These are phyloP conservation scores for Fusarium ambrosium DNA, from an alignment of 2,329 filamentous ascomycete genomes.

Conservation along the genomic window DNA sequence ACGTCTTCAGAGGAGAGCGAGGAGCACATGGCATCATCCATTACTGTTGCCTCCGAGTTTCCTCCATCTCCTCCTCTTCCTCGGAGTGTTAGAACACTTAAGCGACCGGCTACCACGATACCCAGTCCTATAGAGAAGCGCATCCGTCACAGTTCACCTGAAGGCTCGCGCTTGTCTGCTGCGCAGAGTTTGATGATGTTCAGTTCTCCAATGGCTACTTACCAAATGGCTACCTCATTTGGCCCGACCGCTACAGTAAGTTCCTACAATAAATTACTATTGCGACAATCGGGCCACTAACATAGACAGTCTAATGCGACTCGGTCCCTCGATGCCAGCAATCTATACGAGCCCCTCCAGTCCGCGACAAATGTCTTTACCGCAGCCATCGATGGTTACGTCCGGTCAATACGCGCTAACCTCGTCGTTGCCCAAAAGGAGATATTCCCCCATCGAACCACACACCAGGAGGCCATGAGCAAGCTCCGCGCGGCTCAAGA, in stretches of 20 bases:
- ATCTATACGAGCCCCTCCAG: conserved; percentile 41
- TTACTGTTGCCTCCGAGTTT: conserved; percentile 45
- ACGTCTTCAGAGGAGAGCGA: conserved; percentile 44
- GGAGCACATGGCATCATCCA: conserved; percentile 45
- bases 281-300: background rate
- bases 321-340: conserved; percentile 39
- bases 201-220: conserved; percentile 47
- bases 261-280: background rate
- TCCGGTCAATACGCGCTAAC: conserved; percentile 41
- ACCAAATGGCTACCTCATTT: conserved; percentile 46
- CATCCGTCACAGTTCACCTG: conserved; percentile 43
- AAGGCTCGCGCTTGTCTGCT: conserved; percentile 46
- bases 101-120: conserved; percentile 38
- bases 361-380: conserved; percentile 39
- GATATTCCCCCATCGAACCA: conserved; percentile 46
- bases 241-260: conserved; percentile 34
- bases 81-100: conserved; percentile 41
- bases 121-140: conserved; percentile 42
- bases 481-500: conserved; percentile 41
- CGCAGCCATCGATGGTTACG: conserved; percentile 42
- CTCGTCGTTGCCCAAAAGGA: conserved; percentile 44
- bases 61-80: conserved; percentile 44
- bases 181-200: conserved; percentile 49
- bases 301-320: conserved; percentile 30
- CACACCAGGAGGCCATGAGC: conserved; percentile 43